phyloP scores from a whole-genome alignment of 2,329 filamentous ascomycete species.

The Cladophialophora psammophila region DNA sequence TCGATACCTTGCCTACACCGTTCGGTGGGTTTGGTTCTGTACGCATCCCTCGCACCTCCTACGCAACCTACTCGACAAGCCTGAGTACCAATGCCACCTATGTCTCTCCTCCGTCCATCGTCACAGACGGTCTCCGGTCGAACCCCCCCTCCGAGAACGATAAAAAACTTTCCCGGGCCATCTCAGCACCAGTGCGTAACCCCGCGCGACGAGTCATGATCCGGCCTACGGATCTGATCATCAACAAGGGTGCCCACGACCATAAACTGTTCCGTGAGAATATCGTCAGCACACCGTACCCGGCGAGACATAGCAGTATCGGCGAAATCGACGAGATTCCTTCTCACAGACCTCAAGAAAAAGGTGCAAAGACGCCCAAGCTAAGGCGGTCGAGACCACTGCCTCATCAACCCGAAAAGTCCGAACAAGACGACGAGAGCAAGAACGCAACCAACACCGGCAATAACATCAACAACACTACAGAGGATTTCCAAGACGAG shows the following conservation, averaged over 20 bases:
- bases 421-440: constrained; percentile 12
- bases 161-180: constrained; percentile 35
- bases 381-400: constrained; percentile 22
- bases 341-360: not conserved
- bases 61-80: constrained; percentile 23
- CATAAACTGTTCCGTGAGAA: constrained; percentile 37
- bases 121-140: constrained; percentile 35
- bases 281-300: constrained; percentile 41
- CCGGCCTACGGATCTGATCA: constrained; percentile 38
- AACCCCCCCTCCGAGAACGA: constrained; percentile 34
- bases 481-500: constrained; percentile 4
- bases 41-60: constrained; percentile 24
- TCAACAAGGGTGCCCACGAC: constrained; percentile 29
- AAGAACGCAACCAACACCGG: not conserved
- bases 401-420: constrained; percentile 19
- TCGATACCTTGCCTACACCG: constrained; percentile 35
- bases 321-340: constrained; percentile 26
- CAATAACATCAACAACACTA: not conserved
- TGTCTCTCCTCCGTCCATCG: constrained; percentile 25
- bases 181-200: constrained; percentile 38
- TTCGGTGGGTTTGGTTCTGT: constrained; percentile 38
- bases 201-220: constrained; percentile 39
- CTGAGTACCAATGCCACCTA: constrained; percentile 10
- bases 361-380: constrained; percentile 1
- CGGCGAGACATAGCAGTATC: constrained; percentile 35